These are phyloP conservation scores for Penicillium fimorum DNA, from an alignment of 495 filamentous ascomycete species.

Conservation along the genomic window DNA sequence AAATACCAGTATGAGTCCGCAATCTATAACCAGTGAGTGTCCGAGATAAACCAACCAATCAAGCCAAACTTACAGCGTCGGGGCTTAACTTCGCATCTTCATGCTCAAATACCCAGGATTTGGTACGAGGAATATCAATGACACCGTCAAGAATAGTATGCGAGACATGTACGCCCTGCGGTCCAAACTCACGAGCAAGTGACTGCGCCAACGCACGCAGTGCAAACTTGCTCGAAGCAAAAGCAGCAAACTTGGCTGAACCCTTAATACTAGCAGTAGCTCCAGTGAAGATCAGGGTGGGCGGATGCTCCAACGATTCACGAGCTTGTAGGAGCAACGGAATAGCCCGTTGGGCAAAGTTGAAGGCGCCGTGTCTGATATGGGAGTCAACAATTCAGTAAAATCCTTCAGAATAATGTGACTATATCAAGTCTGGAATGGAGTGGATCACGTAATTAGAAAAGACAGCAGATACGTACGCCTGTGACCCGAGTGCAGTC, in stretches of 20 bases:
- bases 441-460: background rate
- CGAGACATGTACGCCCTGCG: slow-evolving; percentile 82
- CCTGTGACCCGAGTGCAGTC: slow-evolving; percentile 53
- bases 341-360: slow-evolving; percentile 71
- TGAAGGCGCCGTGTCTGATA: slow-evolving; percentile 68
- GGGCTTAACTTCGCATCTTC: slow-evolving; percentile 74
- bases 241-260: slow-evolving; percentile 65
- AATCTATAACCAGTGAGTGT: slow-evolving; percentile 58
- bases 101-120: slow-evolving; percentile 56
- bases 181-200: slow-evolving; percentile 84
- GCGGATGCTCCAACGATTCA: slow-evolving; percentile 54
- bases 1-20: slow-evolving; percentile 87
- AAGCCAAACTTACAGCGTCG: slow-evolving; percentile 62
- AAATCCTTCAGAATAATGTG: background rate
- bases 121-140: slow-evolving; percentile 78
- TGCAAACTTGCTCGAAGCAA: slow-evolving; percentile 81
- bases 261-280: slow-evolving; percentile 80
- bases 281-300: slow-evolving; percentile 81
- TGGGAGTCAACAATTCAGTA: background rate
- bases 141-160: slow-evolving; percentile 86
- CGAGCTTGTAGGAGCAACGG: slow-evolving; percentile 67
- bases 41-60: background rate
- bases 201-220: slow-evolving; percentile 73
- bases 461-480: slow-evolving; percentile 46
- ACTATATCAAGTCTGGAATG: background rate